phyloP scores from a whole-genome alignment of 768 basidiomycete species.

The Rhizopogon rudus region DNA sequence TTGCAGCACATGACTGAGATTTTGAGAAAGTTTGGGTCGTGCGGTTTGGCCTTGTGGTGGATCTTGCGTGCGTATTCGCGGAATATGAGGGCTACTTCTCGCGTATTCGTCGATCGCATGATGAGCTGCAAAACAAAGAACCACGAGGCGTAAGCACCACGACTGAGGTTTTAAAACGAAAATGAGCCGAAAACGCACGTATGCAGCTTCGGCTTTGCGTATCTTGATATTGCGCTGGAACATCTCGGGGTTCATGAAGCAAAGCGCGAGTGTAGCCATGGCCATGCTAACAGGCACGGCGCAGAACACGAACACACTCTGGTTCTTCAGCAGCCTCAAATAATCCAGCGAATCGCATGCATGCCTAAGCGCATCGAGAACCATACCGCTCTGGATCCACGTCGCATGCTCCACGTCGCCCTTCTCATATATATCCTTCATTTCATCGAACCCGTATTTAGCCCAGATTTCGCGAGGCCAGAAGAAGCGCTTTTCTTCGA shows the following conservation, averaged over 20 bases:
- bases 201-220: slow-evolving; percentile 83
- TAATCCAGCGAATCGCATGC: slow-evolving; percentile 87
- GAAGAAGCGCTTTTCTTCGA: slow-evolving; percentile 79
- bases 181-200: slow-evolving; percentile 40
- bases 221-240: slow-evolving; percentile 92
- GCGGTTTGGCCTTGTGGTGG: slow-evolving; percentile 70
- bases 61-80: slow-evolving; percentile 76
- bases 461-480: slow-evolving; percentile 96
- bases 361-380: slow-evolving; percentile 83
- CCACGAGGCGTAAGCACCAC: neutral
- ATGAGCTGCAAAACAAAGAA: slow-evolving; percentile 56
- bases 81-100: slow-evolving; percentile 89
- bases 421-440: slow-evolving; percentile 61
- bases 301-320: slow-evolving; percentile 93
- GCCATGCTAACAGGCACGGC: slow-evolving; percentile 96
- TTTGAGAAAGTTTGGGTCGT: slow-evolving; percentile 84
- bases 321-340: slow-evolving; percentile 78
- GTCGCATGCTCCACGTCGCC: slow-evolving; percentile 60
- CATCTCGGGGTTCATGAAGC: slow-evolving; percentile 91
- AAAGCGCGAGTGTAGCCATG: slow-evolving; percentile 85
- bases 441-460: slow-evolving; percentile 65
- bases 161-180: neutral
- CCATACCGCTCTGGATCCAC: slow-evolving; percentile 85
- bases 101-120: slow-evolving; percentile 86
- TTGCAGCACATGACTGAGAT: slow-evolving; percentile 82